Evolutionary conservation across 1,284 basidiomycete species (phyloP).

Genomic region (Ustilago shanxiensis): DNA sequence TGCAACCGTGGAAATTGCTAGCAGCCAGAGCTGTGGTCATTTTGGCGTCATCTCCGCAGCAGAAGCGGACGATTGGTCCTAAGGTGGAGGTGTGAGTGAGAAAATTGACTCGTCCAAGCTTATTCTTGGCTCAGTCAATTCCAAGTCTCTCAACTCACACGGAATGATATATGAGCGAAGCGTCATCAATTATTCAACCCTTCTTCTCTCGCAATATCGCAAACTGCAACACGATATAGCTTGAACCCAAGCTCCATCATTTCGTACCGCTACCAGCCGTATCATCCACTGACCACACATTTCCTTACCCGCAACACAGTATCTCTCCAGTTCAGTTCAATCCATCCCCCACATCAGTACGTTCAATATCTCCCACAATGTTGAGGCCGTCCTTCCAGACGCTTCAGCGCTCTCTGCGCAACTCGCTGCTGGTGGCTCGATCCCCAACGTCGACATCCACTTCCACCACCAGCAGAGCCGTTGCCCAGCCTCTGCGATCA

Average conservation of each 20-base stretch:
- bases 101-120: not conserved
- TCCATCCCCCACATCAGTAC: not conserved
- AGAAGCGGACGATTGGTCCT: constrained; percentile 13
- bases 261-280: not conserved
- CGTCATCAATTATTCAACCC: not conserved
- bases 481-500: constrained; percentile 36
- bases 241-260: not conserved
- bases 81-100: constrained; percentile 21
- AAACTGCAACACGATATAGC: constrained; percentile 5
- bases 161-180: not conserved
- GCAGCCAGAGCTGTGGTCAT: not conserved
- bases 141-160: not conserved
- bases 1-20: constrained; percentile 29
- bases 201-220: not conserved
- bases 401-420: constrained; percentile 42
- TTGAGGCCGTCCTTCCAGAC: constrained; percentile 54
- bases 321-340: too few species aligned
- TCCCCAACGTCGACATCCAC: constrained; percentile 28
- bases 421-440: constrained; percentile 49
- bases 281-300: not conserved
- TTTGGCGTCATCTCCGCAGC: constrained; percentile 18
- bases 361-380: constrained; percentile 5
- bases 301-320: too few species aligned
- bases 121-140: not conserved
- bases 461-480: constrained; percentile 24